These are phyloP conservation scores for Taphrina populina DNA, from an alignment of 1,139 yeast genomes.

Conservation along the genomic window DNA sequence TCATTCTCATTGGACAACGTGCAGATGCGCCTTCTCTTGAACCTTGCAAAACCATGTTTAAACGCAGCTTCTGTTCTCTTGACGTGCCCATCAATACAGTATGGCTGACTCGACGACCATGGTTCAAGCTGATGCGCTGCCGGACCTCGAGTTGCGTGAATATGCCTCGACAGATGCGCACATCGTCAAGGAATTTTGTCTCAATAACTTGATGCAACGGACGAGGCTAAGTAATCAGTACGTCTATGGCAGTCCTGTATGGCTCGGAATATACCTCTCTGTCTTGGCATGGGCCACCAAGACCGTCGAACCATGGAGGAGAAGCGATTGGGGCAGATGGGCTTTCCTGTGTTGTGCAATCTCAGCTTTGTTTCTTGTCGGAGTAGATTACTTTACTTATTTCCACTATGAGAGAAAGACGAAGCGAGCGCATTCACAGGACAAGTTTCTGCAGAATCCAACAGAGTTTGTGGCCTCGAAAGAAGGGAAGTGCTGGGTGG, in stretches of 20 bases:
- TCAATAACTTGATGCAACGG: constrained; percentile 25
- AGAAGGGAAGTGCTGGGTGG: constrained; percentile 20
- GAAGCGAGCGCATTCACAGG: background rate
- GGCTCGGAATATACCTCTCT: constrained; percentile 12
- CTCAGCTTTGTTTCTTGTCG: constrained; percentile 23
- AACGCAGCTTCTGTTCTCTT: too few species aligned
- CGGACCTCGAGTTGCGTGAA: constrained; percentile 15
- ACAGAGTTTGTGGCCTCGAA: background rate
- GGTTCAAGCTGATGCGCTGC: too few species aligned
- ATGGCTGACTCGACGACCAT: too few species aligned
- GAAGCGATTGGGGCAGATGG: constrained; percentile 29
- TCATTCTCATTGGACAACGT: too few species aligned
- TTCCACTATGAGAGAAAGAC: constrained; percentile 14
- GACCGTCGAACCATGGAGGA: constrained; percentile 15
- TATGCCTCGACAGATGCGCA: background rate
- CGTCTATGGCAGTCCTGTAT: constrained; percentile 15
- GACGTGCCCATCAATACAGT: too few species aligned
- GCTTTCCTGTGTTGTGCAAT: constrained; percentile 22
- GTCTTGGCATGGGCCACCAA: constrained; percentile 17
- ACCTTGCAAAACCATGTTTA: too few species aligned
- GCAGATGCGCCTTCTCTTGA: too few species aligned
- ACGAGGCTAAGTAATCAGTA: constrained; percentile 23
- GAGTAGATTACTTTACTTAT: constrained; percentile 21
- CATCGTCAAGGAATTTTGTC: constrained; percentile 21
- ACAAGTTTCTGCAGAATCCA: constrained; percentile 10